Base-by-base conservation (phyloP, 2,329 filamentous ascomycete genomes). In the Sordariomycetes sp. region DNA sequence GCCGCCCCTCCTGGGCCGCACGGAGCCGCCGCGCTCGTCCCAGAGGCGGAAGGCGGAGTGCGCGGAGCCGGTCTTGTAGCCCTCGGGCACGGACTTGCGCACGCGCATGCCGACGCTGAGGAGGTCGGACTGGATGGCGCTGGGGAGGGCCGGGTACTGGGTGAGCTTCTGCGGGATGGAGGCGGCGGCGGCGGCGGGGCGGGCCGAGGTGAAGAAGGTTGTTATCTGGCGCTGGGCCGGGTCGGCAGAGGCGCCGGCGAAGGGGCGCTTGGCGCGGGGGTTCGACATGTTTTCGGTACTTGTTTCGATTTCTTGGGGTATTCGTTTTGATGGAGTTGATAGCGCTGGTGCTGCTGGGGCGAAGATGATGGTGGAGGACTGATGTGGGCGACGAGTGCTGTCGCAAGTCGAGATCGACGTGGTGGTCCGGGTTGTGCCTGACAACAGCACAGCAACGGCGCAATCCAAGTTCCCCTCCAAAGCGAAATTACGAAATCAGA, bases 91-190 rank as follows among this genome's bases (percentile, higher is more conserved):
- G 12, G 89, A 89, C 75, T 97, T 97, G 68, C 93, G 88, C 55
- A 97, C 81, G 25, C 93, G 87, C 91, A 97, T 97, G 66, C 93
- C 93, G 62, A 97, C 93, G 65, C 81, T 89, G 50, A 97, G 78
- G n/a, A 97, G 85, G 61, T 88, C 88, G 40, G 91, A 80, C 71
- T 96, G 90, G 35, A 95, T 79, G 8, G 77, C 77, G 25, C 79
- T 71, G 1, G 89, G 85, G 16, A 92, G 76, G 3, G 70, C 65
- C 3, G 83, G 82, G 18, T 75, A 72, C 5, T 63, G 63, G 18
- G 78, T 70, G 50, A 67, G 40, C 40, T 46, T 64, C 18, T 64
- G 69, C 58, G 66, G 74, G 67, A 10, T 68, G 58, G 20, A 37
- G 37, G 18, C 16, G 58, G 1, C 58, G 40, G 1, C 58, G 40